phyloP scores from a whole-genome alignment of 2,329 filamentous ascomycete species.

The Cercospora janseana region DNA sequence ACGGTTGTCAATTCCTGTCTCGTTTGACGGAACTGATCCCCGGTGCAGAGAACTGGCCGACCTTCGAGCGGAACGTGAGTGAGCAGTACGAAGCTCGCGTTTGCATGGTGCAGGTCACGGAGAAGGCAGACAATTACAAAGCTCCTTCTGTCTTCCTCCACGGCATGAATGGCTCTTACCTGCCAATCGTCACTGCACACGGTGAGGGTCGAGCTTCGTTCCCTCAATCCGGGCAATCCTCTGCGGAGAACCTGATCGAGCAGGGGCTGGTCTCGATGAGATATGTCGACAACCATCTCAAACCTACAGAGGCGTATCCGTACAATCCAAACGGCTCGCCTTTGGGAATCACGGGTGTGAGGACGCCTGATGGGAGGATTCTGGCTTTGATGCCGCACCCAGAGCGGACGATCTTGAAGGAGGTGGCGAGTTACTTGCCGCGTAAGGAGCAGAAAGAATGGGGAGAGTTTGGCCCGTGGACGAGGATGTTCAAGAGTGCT shows the following conservation, averaged over 20 bases:
- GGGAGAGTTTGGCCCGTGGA: conserved; percentile 83
- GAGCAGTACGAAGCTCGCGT: conserved; percentile 89
- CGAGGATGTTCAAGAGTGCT: conserved; percentile 80
- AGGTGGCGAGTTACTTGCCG: conserved; percentile 73
- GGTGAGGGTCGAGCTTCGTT: conserved; percentile 78
- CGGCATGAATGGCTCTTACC: conserved; percentile 76
- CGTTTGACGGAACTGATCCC: conserved; percentile 81
- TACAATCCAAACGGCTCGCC: conserved; percentile 87
- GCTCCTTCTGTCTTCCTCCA: conserved; percentile 78
- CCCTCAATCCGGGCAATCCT: conserved; percentile 49
- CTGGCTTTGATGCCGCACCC: conserved; percentile 92
- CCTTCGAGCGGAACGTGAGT: conserved; percentile 78
- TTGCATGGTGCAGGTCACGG: conserved; percentile 77
- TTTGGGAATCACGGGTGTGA: conserved; percentile 74
- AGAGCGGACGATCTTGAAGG: conserved; percentile 80
- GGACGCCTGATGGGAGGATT: conserved; percentile 73
- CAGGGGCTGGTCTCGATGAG: conserved; percentile 72
- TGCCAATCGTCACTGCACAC: conserved; percentile 87
- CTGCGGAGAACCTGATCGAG: conserved; percentile 55
- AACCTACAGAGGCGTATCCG: conserved; percentile 78
- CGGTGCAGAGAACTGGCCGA: conserved; percentile 77
- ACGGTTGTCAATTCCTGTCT: conserved; percentile 93
- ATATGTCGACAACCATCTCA: conserved; percentile 79
- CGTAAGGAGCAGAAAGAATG: conserved; percentile 63
- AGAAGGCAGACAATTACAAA: conserved; percentile 45